A percentile compares a stretch with the other conserved stretches of the same genome.
phyloP scores from a whole-genome alignment of 441 rosid species.

The Gossypium lobatum region DNA sequence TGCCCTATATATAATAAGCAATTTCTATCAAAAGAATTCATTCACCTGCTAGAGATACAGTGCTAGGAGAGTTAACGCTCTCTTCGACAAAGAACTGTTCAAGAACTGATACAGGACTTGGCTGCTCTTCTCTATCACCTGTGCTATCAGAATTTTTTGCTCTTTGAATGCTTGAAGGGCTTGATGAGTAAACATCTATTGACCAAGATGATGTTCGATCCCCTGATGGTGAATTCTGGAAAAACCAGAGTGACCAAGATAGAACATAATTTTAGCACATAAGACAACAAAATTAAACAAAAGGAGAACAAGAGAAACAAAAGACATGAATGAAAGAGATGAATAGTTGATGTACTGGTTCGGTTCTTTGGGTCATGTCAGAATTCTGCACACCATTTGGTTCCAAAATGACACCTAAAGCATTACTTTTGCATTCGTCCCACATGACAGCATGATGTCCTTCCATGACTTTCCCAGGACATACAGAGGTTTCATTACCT shows the following conservation, averaged over 20 bases:
- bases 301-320: neutral
- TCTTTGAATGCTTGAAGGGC: conserved; percentile 23
- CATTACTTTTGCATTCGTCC: conserved; percentile 15
- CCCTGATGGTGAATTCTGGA: conserved; percentile 34
- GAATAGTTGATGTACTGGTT: neutral
- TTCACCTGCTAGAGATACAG: conserved; percentile 35
- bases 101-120: conserved; percentile 74
- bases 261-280: neutral
- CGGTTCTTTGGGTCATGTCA: conserved; percentile 7
- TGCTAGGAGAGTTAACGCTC: conserved; percentile 26
- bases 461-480: conserved; percentile 17
- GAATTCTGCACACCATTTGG: conserved; percentile 5
- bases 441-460: neutral
- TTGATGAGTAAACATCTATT: conserved; percentile 20
- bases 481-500: conserved; percentile 18
- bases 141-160: conserved; percentile 16
- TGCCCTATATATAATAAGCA: neutral
- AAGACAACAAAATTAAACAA: neutral
- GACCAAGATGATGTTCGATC: conserved; percentile 19
- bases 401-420: conserved; percentile 9
- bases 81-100: conserved; percentile 42
- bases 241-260: conserved; percentile 7
- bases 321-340: neutral
- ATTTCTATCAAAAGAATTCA: conserved; percentile 16
- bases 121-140: conserved; percentile 40